A percentile compares a stretch with the other conserved stretches of the same genome.
These are phyloP conservation scores for Vitis cinerea DNA, from an alignment of 164 flowering plant genomes.

Conservation along the genomic window DNA sequence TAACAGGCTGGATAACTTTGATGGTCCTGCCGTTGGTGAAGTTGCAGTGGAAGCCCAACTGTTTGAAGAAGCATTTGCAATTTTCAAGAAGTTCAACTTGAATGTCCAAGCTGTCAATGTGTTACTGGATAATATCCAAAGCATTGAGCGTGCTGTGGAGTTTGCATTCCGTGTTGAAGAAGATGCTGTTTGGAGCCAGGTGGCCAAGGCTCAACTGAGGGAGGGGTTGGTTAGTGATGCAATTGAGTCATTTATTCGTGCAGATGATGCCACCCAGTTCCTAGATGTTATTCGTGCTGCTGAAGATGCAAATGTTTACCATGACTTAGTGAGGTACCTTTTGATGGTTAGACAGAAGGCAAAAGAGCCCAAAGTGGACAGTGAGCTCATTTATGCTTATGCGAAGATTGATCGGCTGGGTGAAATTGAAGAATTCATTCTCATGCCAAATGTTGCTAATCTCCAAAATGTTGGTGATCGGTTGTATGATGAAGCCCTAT, in stretches of 20 bases:
- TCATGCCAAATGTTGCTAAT: slow-evolving; percentile 99
- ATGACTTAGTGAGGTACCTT: slow-evolving; percentile 91
- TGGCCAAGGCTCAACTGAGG: slow-evolving; percentile 95
- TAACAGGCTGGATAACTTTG: slow-evolving; percentile 94
- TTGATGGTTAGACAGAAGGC: slow-evolving; percentile 95
- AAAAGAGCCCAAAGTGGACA: slow-evolving; percentile 97
- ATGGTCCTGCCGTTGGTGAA: slow-evolving; percentile 99
- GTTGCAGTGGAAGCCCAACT: slow-evolving; percentile 97
- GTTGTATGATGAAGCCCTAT: slow-evolving; percentile 83
- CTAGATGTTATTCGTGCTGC: slow-evolving; percentile 90
- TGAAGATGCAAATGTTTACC: slow-evolving; percentile 83
- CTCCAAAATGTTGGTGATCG: slow-evolving; percentile 97
- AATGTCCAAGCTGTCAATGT: slow-evolving; percentile 99
- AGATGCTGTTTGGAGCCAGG: slow-evolving; percentile 99
- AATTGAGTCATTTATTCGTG: slow-evolving; percentile 97
- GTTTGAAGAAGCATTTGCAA: slow-evolving; percentile 95
- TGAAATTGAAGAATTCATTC: slow-evolving; percentile 97
- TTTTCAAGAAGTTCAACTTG: slow-evolving; percentile 96
- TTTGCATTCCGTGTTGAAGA: slow-evolving; percentile 99
- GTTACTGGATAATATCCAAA: slow-evolving; percentile 78
- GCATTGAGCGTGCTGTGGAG: slow-evolving; percentile 95
- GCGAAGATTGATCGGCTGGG: slow-evolving; percentile 96
- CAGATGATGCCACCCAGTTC: slow-evolving; percentile 94
- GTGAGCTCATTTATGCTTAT: slow-evolving; percentile 98
- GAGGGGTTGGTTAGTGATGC: slow-evolving; percentile 97